Percentiles rank a stretch among this genome's conserved stretches.
phyloP scores from a whole-genome alignment of 2,329 filamentous ascomycete species.

The Sphaerulina vaccinii region DNA sequence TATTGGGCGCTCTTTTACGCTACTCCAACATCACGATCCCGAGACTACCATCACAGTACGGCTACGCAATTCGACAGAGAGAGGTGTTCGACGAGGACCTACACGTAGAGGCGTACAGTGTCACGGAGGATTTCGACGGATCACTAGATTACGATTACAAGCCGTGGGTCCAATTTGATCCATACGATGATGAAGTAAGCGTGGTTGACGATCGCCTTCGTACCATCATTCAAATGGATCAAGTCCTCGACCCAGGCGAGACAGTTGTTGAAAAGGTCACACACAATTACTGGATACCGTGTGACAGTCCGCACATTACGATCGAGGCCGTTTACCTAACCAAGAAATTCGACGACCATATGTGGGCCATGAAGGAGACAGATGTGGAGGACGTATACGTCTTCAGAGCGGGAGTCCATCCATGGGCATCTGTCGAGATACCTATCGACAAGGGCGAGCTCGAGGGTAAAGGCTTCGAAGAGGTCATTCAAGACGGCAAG shows the following conservation, averaged over 20 bases:
- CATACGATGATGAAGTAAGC: not conserved
- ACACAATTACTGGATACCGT: not conserved
- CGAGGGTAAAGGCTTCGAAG: not conserved
- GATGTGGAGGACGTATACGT: not conserved
- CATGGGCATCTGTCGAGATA: not conserved
- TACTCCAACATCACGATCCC: slow-evolving; percentile 13
- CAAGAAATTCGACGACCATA: not conserved
- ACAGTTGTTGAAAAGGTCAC: not conserved
- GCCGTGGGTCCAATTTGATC: slow-evolving; percentile 3
- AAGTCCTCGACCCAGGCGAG: not conserved
- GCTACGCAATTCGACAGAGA: slow-evolving; percentile 14
- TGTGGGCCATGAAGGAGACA: not conserved
- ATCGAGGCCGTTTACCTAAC: slow-evolving; percentile 10
- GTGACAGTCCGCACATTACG: slow-evolving; percentile 2
- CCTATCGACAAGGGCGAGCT: not conserved
- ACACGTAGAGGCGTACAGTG: slow-evolving; percentile 9
- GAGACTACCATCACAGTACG: slow-evolving; percentile 9
- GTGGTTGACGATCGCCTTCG: slow-evolving; percentile 18
- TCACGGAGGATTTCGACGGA: not conserved
- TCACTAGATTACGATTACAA: not conserved
- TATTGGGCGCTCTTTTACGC: slow-evolving; percentile 10
- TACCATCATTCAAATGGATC: slow-evolving; percentile 7
- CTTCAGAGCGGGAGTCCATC: slow-evolving; percentile 5
- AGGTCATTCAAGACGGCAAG: not conserved
- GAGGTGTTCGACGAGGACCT: slow-evolving; percentile 7